Evolutionary conservation across 2,329 filamentous ascomycete species (phyloP), one percentile per base, ranked within the genome.

Genomic region (Fonsecaea pugnacius): DNA sequence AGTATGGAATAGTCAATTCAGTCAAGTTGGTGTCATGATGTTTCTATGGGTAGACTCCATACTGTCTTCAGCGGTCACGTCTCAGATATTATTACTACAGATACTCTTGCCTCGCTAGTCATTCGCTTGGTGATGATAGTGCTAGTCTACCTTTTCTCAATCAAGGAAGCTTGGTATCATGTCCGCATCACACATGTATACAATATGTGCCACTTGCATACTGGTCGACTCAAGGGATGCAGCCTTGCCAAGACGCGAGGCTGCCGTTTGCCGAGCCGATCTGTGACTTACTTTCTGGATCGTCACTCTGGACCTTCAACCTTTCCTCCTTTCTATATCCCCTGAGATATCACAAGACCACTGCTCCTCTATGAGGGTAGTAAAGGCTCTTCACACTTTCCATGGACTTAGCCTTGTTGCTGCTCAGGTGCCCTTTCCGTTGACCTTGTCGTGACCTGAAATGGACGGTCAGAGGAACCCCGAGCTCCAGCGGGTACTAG

Each of bases 401-500:
- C 43, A 24, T 24, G 43, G 43, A 24, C 18, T 48, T 48, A 48
- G 16, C 16, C 18, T 36, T 9, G 35, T 36, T 36, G 35, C 18
- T n/a, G 43, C 16, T 12, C 43, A 4, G 16, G 16, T 16, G 18
- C 4, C 12, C 6, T 56, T 36, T 18, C 38, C 2, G 7, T 32
- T 58, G 12, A 24, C 32, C 3, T 14, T 21, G 27, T 6, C 3
- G 32, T 21, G 12, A 27, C 9, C 16, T 18, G 27, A 59, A 8
- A 69, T 69, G 68, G 66, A 57, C 24, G 67, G 58, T 30, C 40
- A 56, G 12, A 62, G 62, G 24, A 69, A 70, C 57, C 66, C 67
- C 8, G 69, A 70, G n/a, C 54, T 70, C 5, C 67, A 70, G 40
- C 67, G 67, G 3, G 59, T 70, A 2, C 61, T 70, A 9, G 69